Base-by-base conservation (phyloP, 1,284 basidiomycete species). In the Sporisorium exsertum region DNA sequence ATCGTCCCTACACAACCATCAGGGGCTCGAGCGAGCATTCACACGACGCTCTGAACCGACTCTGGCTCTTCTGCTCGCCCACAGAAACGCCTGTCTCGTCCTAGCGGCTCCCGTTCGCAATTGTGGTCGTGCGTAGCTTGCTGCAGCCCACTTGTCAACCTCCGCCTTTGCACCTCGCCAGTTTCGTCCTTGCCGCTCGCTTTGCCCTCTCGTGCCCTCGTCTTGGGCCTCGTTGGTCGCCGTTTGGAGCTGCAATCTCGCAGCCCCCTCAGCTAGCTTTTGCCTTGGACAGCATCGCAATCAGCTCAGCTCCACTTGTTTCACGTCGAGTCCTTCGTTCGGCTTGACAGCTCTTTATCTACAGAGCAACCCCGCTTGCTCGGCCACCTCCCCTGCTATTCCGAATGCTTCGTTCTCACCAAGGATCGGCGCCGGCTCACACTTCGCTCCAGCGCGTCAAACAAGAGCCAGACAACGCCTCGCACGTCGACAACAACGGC, bases 361-460 rank as follows among this genome's bases (percentile, higher is more conserved):
- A 29, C 49, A 43, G 40, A 61, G 63, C 69, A 62, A 53, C 45
- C 40, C 33, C 29, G 50, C 37, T 64, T 65, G 62, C 54, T 53
- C 12, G 49, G 32, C 24, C 29, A 29, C 50, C 45, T 33, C 20
- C 45, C 33, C 40, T 29, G n/a, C 49, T 42, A 45, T 52, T 59
- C 53, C 69, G 69, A 54, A 72, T 72, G 69, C 69, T 72, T 66
- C 56, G 47, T 62, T 63, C 60, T 56, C 59, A 62, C 45, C 63
- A 59, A 56, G 56, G 33, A 59, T 54, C 69, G 35, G 64, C 64
- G 69, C 64, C 55, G 42, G 64, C 64, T 56, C 63, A 58, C 13
- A 46, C n/a, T 51, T 59, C 49, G 69, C 69, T 65, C 59, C 54
- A 66, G 59, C 64, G 59, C 63, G 57, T 46, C 46, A 58, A 58